Conservation (phyloP, 306 rosid species). For the Dryas drummondii region DNA sequence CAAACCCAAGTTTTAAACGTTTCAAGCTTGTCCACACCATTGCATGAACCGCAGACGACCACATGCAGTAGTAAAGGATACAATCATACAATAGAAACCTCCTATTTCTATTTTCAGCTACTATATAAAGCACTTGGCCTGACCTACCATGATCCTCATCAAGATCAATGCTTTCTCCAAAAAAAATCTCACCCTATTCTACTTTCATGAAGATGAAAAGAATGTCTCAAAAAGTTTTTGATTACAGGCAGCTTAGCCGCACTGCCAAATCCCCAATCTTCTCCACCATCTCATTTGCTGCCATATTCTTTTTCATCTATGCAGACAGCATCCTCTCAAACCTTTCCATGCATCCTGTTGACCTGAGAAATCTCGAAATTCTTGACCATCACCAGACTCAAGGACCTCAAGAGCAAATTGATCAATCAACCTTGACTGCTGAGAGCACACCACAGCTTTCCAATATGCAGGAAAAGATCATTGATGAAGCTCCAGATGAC, state of each 20-base stretch:
- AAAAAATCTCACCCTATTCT: neutral
- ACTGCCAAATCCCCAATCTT: slow-evolving; percentile 25
- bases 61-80: no score
- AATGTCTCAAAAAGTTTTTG: slow-evolving; percentile 28
- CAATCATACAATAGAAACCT: no score
- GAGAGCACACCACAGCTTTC: slow-evolving; percentile 5
- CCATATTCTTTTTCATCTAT: slow-evolving; percentile 36
- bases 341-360: neutral
- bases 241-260: slow-evolving; percentile 1
- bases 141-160: neutral
- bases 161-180: slow-evolving; percentile 3
- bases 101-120: neutral
- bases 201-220: neutral
- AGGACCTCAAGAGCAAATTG: neutral
- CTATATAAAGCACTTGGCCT: neutral
- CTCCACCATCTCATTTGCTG: slow-evolving; percentile 25
- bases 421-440: neutral
- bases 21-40: neutral
- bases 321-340: slow-evolving; percentile 1
- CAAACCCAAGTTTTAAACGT: neutral
- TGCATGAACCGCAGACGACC: no score
- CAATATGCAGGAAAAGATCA: slow-evolving; percentile 20
- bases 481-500: neutral
- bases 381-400: neutral
- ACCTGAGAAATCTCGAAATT: slow-evolving; percentile 13